Conservation (phyloP, 768 basidiomycete species). For the Kwoniella dendrophila region DNA sequence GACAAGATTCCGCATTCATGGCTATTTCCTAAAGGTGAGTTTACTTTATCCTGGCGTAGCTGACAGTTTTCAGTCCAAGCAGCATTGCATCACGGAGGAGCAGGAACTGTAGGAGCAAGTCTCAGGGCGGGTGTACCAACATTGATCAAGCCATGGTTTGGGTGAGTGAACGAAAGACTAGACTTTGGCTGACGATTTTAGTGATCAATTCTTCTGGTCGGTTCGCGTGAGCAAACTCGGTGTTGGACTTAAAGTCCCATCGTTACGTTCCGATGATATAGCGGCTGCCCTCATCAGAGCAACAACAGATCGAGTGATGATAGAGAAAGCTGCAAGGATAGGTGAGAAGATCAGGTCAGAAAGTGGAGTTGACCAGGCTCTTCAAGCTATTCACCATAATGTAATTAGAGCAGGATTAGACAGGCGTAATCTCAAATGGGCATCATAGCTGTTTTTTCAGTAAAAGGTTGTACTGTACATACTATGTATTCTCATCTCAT, state of each 20-base stretch:
- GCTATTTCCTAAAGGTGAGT: constrained; percentile 60
- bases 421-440: constrained; percentile 30
- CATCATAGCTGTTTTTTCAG: constrained; percentile 1
- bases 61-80: constrained; percentile 69
- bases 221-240: constrained; percentile 67
- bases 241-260: constrained; percentile 63
- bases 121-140: constrained; percentile 68
- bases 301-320: constrained; percentile 65
- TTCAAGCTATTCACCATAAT: constrained; percentile 64
- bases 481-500: constrained; percentile 5
- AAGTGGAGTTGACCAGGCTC: constrained; percentile 64
- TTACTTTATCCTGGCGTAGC: constrained; percentile 52
- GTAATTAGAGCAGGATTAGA: constrained; percentile 56
- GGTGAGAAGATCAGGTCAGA: constrained; percentile 61
- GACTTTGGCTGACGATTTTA: constrained; percentile 23
- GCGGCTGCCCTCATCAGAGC: constrained; percentile 63
- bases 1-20: constrained; percentile 68
- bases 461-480: neutral
- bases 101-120: constrained; percentile 71
- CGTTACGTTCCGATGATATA: constrained; percentile 60
- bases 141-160: constrained; percentile 72
- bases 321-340: constrained; percentile 63
- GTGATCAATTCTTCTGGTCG: constrained; percentile 70
- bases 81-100: constrained; percentile 70
- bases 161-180: constrained; percentile 48